These are phyloP conservation scores for Talaromyces piceae DNA, from an alignment of 2,329 filamentous ascomycete genomes.

Conservation along the genomic window DNA sequence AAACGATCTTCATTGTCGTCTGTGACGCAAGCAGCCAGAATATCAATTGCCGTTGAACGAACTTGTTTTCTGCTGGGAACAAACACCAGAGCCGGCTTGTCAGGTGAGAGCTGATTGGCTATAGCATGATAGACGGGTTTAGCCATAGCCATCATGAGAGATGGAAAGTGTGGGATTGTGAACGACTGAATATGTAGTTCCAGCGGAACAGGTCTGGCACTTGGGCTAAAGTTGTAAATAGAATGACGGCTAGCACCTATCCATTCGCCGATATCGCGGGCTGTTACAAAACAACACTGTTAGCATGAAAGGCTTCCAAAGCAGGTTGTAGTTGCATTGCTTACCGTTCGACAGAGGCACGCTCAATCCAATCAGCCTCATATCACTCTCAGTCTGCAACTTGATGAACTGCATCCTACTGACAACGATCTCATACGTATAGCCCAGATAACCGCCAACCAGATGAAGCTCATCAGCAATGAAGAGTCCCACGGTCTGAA, in stretches of 20 bases:
- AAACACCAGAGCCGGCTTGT: slow-evolving; percentile 86
- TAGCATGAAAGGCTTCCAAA: no score
- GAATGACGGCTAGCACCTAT: slow-evolving; percentile 96
- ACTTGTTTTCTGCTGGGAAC: slow-evolving; percentile 92
- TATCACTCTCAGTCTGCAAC: slow-evolving; percentile 71
- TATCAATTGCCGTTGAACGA: slow-evolving; percentile 74
- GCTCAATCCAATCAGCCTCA: slow-evolving; percentile 83
- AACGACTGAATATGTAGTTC: slow-evolving; percentile 95
- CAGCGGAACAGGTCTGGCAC: slow-evolving; percentile 77
- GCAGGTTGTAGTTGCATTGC: no score
- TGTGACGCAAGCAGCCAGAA: slow-evolving; percentile 77
- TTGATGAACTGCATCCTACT: slow-evolving; percentile 96
- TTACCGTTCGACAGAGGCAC: slow-evolving; percentile 73
- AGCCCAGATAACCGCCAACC: slow-evolving; percentile 76
- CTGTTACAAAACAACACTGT: slow-evolving; percentile 25
- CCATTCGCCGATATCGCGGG: slow-evolving; percentile 93
- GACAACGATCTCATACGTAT: slow-evolving; percentile 93
- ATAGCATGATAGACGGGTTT: slow-evolving; percentile 88
- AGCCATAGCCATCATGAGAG: slow-evolving; percentile 96
- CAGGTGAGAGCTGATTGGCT: slow-evolving; percentile 67
- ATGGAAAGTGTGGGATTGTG: slow-evolving; percentile 92
- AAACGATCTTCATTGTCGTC: slow-evolving; percentile 93
- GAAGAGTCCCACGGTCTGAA: slow-evolving; percentile 82
- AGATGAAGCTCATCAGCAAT: slow-evolving; percentile 95
- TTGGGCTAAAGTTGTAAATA: slow-evolving; percentile 96